Evolutionary conservation across 2,329 filamentous ascomycete species (phyloP).

Genomic region (Colletotrichum cuscutae): DNA sequence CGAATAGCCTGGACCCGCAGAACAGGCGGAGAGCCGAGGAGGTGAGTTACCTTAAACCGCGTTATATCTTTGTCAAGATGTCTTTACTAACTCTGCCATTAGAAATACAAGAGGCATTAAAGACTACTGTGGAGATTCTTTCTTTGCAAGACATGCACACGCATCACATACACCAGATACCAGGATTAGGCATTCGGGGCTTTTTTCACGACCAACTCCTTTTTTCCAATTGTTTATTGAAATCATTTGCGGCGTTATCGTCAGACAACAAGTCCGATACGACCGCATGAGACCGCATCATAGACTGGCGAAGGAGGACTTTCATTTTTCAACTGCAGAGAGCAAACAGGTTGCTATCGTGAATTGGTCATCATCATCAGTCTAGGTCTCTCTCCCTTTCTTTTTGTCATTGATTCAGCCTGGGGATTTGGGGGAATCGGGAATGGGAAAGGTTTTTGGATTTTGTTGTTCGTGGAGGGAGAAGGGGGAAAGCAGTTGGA

Average conservation of each 20-base stretch:
- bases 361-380: not conserved
- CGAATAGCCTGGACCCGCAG: conserved; percentile 87
- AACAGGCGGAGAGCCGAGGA: conserved; percentile 87
- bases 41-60: conserved; percentile 68
- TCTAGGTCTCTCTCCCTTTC: not conserved
- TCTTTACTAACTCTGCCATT: conserved; percentile 31
- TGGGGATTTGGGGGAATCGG: too few species aligned
- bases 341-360: not conserved
- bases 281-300: conserved; percentile 35
- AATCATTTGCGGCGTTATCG: not conserved
- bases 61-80: not conserved
- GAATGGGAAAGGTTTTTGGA: not conserved
- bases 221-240: not conserved
- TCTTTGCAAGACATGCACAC: not conserved
- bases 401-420: not conserved
- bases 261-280: conserved; percentile 3
- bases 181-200: not conserved
- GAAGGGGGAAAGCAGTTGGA: not conserved
- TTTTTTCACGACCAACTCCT: not conserved
- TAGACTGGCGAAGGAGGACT: conserved; percentile 37
- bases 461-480: not conserved
- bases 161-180: conserved; percentile 13
- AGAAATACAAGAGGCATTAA: conserved; percentile 63
- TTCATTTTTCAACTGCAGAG: too few species aligned
- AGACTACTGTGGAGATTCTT: not conserved